Evolutionary conservation across 352 stramenopile genomes (phyloP).

Genomic region (Phytophthora hybrid): DNA sequence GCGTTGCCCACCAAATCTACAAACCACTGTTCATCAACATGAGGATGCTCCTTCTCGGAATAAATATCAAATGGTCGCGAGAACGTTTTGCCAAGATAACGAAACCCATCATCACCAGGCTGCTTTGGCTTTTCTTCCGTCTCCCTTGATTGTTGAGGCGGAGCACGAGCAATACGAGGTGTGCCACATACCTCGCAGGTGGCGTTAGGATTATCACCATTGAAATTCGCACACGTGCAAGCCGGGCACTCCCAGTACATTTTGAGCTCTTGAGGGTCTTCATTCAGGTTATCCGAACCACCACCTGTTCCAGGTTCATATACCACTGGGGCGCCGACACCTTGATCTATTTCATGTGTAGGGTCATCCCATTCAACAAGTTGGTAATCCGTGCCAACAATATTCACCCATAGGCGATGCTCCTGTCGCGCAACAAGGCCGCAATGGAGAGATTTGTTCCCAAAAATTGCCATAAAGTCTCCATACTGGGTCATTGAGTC

Average conservation of each 20-base stretch:
- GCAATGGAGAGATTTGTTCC: slow-evolving; percentile 88
- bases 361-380: slow-evolving; percentile 91
- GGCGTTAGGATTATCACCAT: slow-evolving; percentile 82
- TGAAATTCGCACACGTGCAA: slow-evolving; percentile 90
- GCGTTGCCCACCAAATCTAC: slow-evolving; percentile 72
- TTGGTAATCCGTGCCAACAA: slow-evolving; percentile 89
- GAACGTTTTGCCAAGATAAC: slow-evolving; percentile 67
- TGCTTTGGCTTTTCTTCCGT: slow-evolving; percentile 39
- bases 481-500: slow-evolving; percentile 92
- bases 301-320: slow-evolving; percentile 41
- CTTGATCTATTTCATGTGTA: slow-evolving; percentile 76
- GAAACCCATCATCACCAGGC: slow-evolving; percentile 53
- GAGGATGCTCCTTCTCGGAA: slow-evolving; percentile 74
- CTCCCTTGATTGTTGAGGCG: slow-evolving; percentile 22
- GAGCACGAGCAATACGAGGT: slow-evolving; percentile 40
- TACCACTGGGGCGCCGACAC: slow-evolving; percentile 70
- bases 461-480: slow-evolving; percentile 89
- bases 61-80: slow-evolving; percentile 85
- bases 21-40: slow-evolving; percentile 77
- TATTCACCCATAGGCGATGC: slow-evolving; percentile 90
- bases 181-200: slow-evolving; percentile 84
- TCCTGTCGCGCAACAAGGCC: slow-evolving; percentile 87
- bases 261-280: slow-evolving; percentile 64
- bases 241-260: slow-evolving; percentile 91
- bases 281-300: slow-evolving; percentile 11